Evolutionary conservation across 306 rosid species (phyloP).

Genomic region (Vigna hirtella): DNA sequence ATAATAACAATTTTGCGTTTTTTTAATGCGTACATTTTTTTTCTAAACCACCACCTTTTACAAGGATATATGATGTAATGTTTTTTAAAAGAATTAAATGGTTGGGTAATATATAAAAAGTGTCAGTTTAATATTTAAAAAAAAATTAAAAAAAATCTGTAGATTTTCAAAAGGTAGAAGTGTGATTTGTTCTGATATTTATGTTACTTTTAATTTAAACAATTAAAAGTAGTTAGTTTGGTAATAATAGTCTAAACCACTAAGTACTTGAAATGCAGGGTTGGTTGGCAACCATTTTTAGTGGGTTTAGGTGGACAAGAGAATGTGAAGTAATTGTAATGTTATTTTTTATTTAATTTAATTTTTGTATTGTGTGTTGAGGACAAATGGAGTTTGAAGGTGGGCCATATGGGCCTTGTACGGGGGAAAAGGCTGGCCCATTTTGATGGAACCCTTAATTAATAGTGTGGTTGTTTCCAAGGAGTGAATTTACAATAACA

Average conservation of each 20-base stretch:
- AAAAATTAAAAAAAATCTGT: too few relatives aligned
- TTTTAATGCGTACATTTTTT: too few relatives aligned
- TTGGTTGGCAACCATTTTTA: slow-evolving; percentile 6
- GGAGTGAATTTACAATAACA: neutral
- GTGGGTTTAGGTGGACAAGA: slow-evolving; percentile 1
- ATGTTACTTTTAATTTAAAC: neutral
- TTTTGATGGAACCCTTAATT: neutral
- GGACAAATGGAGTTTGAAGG: slow-evolving; percentile 11
- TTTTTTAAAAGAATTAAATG: too few relatives aligned
- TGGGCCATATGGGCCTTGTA: slow-evolving; percentile 30
- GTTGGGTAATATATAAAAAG: too few relatives aligned
- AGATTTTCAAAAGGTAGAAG: too few relatives aligned
- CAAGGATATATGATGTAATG: too few relatives aligned
- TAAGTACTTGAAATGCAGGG: slow-evolving; percentile 21
- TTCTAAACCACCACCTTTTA: too few relatives aligned
- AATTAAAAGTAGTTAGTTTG: slow-evolving; percentile 9
- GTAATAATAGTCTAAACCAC: neutral
- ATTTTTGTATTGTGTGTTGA: neutral
- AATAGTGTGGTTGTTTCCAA: neutral
- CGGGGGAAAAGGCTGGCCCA: slow-evolving; percentile 24
- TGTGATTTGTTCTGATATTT: neutral
- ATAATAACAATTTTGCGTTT: too few relatives aligned
- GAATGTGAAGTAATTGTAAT: slow-evolving; percentile 5
- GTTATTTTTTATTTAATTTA: neutral
- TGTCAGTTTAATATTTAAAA: too few relatives aligned